Base-by-base conservation (phyloP, 164 flowering plant genomes). In the Nelumbo lutea region DNA sequence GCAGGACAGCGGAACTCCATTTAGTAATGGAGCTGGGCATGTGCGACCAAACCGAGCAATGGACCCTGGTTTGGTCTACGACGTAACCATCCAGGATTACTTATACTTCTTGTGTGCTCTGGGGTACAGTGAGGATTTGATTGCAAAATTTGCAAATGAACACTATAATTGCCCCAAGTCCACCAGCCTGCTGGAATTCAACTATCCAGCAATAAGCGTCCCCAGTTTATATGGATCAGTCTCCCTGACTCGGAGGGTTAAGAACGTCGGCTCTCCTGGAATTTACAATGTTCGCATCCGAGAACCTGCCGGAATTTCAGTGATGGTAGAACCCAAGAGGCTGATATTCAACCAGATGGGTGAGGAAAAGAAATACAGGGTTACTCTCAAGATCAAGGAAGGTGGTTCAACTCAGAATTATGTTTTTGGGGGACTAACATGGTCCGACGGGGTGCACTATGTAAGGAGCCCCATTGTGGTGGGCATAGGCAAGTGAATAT, bases 1-100 rank as follows among this genome's bases (percentile, higher is more conserved):
- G 1, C 1, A 52, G 3, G 2, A 6, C 0, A 64, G 67, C 67
- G 87, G 84, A 11, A 83, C 83, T 1, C 87, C 93, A 4, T 88
- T 87, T 52, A 76, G 52, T 38, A 80, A 79, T 59, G 93, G 96
- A 1, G 80, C 90, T 10, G 96, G 96, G 0, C 89, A 85, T 41
- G 69, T 88, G 1, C 52, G 72, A n/a, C 93, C 93, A 7, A 84
- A 82, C 76, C 70, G 72, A 0, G 93, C 96, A 1, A 65, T 68
- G 74, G 83, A 87, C 61, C 96, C 96, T 0, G 93, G 96, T 8
- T 78, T 90, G 27, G 85, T 90, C 13, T 78, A 78, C n/a, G 80
- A 78, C 62, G 57, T 71, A 42, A 55, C 73, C 5, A 1, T 42
- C 10, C 38, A 47, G 0, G 76, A 75, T 43, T 73, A 76, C 74